A percentile compares a stretch with the other conserved stretches of the same genome.
These are phyloP conservation scores for Coniella lustricola DNA, from an alignment of 2,329 filamentous ascomycete species.

Conservation along the genomic window DNA sequence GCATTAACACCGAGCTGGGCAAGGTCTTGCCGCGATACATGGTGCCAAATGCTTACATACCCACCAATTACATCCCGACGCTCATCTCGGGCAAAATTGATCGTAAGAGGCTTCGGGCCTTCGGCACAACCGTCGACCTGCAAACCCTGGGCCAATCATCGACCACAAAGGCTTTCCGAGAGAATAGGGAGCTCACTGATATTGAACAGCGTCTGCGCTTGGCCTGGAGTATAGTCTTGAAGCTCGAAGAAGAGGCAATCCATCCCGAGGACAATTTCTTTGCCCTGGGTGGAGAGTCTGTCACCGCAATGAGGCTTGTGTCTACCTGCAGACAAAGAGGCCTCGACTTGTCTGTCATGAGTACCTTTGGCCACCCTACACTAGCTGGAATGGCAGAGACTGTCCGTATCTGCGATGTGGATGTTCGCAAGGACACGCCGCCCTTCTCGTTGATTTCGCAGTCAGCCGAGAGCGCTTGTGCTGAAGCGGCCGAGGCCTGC, in stretches of 20 bases:
- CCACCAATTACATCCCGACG: constrained; percentile 33
- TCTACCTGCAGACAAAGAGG: constrained; percentile 29
- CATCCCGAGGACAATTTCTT: constrained; percentile 34
- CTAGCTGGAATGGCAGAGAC: constrained; percentile 37
- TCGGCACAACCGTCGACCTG: constrained; percentile 24
- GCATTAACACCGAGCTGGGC: constrained; percentile 12
- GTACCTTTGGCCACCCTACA: constrained; percentile 35
- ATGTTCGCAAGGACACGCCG: constrained; percentile 19
- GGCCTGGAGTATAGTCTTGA: constrained; percentile 25
- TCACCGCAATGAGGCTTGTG: constrained; percentile 37
- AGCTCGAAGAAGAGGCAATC: constrained; percentile 27
- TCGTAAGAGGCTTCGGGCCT: constrained; percentile 29
- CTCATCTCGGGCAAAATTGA: constrained; percentile 39
- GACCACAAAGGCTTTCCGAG: not conserved
- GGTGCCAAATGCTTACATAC: constrained; percentile 36
- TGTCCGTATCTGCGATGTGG: constrained; percentile 23
- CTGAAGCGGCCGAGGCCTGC: constrained; percentile 21
- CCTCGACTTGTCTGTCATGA: constrained; percentile 27
- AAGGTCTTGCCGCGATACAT: constrained; percentile 24
- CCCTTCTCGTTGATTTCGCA: constrained; percentile 22
- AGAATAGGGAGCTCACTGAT: constrained; percentile 24
- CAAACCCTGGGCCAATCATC: constrained; percentile 8
- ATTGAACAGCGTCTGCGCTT: constrained; percentile 26
- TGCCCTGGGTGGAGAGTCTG: constrained; percentile 37
- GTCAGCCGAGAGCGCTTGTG: constrained; percentile 14